These are phyloP conservation scores for Globisporangium acanthophoron DNA, from an alignment of 352 stramenopile species.

Conservation along the genomic window DNA sequence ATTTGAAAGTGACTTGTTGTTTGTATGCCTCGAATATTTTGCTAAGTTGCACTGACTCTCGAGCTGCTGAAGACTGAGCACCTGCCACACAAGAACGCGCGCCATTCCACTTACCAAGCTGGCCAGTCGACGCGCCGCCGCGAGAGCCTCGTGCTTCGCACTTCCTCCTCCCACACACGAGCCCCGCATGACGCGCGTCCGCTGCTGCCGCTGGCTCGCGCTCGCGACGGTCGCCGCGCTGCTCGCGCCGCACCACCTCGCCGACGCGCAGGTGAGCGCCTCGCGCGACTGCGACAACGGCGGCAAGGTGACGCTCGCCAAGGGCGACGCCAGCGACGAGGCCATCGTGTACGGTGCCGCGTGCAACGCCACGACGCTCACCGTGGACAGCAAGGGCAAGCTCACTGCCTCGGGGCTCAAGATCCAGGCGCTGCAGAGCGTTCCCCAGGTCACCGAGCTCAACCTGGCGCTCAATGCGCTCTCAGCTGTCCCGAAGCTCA, in stretches of 20 bases:
- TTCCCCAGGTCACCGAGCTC: conserved; percentile 40
- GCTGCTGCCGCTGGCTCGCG: conserved; percentile 4
- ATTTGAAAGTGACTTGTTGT: neutral
- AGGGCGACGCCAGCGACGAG: conserved; percentile 20
- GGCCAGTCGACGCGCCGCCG: neutral
- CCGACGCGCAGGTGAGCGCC: neutral
- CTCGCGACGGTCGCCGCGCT: neutral
- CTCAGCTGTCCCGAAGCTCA: conserved; percentile 23
- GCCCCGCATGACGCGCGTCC: neutral
- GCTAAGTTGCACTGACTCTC: neutral
- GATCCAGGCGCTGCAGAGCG: conserved; percentile 46
- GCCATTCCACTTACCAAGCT: neutral
- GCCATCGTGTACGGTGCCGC: conserved; percentile 29
- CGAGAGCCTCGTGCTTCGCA: neutral
- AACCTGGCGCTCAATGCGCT: conserved; percentile 57
- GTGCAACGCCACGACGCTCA: conserved; percentile 28
- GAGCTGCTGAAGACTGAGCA: neutral
- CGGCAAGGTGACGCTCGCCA: conserved; percentile 35
- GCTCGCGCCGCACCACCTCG: neutral
- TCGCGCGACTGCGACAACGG: conserved; percentile 21
- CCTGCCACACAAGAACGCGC: neutral
- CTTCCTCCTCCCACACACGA: no score
- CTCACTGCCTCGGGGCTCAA: conserved; percentile 31
- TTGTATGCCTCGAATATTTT: neutral
- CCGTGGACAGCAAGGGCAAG: conserved; percentile 25